Evolutionary conservation across 352 stramenopile genomes (phyloP).

Genomic region (Phytophthora pistaciae): DNA sequence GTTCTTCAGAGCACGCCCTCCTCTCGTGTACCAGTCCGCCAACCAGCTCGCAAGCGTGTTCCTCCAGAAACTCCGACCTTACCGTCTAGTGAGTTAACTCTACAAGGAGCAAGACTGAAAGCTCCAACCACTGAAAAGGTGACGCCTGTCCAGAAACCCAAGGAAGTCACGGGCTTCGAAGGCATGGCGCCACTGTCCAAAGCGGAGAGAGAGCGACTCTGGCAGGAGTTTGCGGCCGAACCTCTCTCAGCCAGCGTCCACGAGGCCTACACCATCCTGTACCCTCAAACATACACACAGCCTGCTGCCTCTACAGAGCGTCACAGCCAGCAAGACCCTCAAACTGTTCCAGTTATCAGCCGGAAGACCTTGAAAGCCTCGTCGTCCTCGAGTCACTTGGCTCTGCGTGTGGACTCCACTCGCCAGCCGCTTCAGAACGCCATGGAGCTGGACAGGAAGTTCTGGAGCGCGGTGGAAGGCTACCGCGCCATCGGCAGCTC

Average conservation of each 20-base stretch:
- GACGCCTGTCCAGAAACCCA: background rate
- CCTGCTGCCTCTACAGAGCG: background rate
- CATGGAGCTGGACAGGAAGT: slow-evolving; percentile 51
- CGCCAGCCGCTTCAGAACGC: slow-evolving; percentile 20
- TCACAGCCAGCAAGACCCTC: background rate
- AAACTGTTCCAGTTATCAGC: background rate
- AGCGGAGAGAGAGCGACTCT: slow-evolving; percentile 48
- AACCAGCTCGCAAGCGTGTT: background rate
- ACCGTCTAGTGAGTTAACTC: slow-evolving; percentile 7
- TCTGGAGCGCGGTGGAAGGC: slow-evolving; percentile 75
- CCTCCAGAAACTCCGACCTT: background rate
- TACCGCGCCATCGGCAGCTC: slow-evolving; percentile 56
- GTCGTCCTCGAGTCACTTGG: background rate
- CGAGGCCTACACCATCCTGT: slow-evolving; percentile 70
- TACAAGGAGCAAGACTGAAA: slow-evolving; percentile 26
- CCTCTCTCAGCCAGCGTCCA: slow-evolving; percentile 53
- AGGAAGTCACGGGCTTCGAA: slow-evolving; percentile 16
- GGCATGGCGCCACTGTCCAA: slow-evolving; percentile 36
- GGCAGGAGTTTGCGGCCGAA: slow-evolving; percentile 47
- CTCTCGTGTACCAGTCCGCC: background rate
- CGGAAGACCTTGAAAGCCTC: background rate
- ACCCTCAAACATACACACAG: slow-evolving; percentile 52
- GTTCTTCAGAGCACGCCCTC: background rate
- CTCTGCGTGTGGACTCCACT: slow-evolving; percentile 20
- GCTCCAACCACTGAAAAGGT: slow-evolving; percentile 1